phyloP scores from a whole-genome alignment of 2,329 filamentous ascomycete genomes.

The Drechmeria coniospora region DNA sequence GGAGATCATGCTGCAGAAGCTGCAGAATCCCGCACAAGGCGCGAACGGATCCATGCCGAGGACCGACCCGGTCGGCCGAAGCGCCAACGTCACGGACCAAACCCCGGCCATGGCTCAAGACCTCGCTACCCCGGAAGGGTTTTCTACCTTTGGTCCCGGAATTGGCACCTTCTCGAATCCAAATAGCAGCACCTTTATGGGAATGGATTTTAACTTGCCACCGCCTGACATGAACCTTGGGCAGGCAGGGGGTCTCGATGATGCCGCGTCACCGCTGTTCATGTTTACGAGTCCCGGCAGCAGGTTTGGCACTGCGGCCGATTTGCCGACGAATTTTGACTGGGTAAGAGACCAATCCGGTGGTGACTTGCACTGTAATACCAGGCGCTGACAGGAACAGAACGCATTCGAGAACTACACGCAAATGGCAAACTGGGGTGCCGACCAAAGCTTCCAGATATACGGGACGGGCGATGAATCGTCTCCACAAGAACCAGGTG shows the following conservation, averaged over 20 bases:
- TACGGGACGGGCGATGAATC: slow-evolving; percentile 20
- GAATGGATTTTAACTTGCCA: slow-evolving; percentile 27
- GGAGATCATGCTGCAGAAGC: slow-evolving; percentile 70
- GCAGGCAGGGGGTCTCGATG: no score
- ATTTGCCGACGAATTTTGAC: slow-evolving; percentile 37
- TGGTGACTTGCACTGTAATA: slow-evolving; percentile 13
- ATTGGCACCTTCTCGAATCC: slow-evolving; percentile 18
- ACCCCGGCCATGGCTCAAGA: slow-evolving; percentile 11
- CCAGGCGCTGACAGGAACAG: no score
- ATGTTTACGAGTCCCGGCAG: slow-evolving; percentile 33
- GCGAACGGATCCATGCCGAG: slow-evolving; percentile 5
- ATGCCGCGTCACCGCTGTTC: slow-evolving; percentile 31
- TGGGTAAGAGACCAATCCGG: slow-evolving; percentile 30
- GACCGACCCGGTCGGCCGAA: slow-evolving; percentile 11
- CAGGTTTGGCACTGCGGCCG: slow-evolving; percentile 15
- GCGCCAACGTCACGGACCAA: slow-evolving; percentile 24
- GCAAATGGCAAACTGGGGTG: slow-evolving; percentile 35
- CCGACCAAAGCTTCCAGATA: slow-evolving; percentile 36
- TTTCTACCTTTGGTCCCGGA: slow-evolving; percentile 12
- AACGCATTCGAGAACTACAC: slow-evolving; percentile 42
- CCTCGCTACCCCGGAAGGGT: slow-evolving; percentile 11
- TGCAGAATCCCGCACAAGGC: slow-evolving; percentile 26
- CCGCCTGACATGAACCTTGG: slow-evolving; percentile 15
- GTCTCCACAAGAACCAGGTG: slow-evolving; percentile 10
- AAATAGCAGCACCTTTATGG: slow-evolving; percentile 24